A percentile compares a stretch with the other conserved stretches of the same genome.
Conservation (phyloP, 768 basidiomycete genomes). For the Boletus sp. region DNA sequence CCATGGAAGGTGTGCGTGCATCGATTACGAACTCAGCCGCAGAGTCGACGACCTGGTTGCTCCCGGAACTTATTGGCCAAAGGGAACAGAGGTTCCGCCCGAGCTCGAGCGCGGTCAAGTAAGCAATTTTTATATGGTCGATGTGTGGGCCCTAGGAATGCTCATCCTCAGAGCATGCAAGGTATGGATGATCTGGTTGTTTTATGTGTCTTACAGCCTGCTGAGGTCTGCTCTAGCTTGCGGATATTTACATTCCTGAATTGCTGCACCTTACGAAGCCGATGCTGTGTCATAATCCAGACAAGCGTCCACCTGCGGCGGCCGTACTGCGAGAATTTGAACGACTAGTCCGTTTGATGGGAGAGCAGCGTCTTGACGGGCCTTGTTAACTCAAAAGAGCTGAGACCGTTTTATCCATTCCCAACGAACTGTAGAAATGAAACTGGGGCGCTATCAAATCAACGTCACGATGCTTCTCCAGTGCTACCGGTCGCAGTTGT, state of each 20-base stretch:
- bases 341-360: constrained; percentile 43
- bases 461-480: constrained; percentile 13
- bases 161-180: constrained; percentile 65
- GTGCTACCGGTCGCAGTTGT: background rate
- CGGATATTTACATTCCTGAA: constrained; percentile 58
- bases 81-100: constrained; percentile 68
- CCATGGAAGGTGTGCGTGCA: constrained; percentile 63
- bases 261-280: constrained; percentile 53
- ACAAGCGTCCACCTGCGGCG: constrained; percentile 49
- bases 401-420: background rate
- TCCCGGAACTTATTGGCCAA: constrained; percentile 42
- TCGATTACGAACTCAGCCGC: constrained; percentile 70
- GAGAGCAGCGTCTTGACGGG: constrained; percentile 31
- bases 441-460: background rate
- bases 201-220: background rate
- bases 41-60: constrained; percentile 41
- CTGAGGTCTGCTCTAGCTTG: constrained; percentile 39
- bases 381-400: constrained; percentile 7
- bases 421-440: background rate
- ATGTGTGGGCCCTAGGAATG: constrained; percentile 70
- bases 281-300: constrained; percentile 57
- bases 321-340: constrained; percentile 54
- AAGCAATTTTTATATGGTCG: constrained; percentile 65
- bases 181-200: constrained; percentile 37
- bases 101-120: constrained; percentile 56